Conservation (phyloP, 805 yeast species). For the Schizosaccharomyces osmophilus region DNA sequence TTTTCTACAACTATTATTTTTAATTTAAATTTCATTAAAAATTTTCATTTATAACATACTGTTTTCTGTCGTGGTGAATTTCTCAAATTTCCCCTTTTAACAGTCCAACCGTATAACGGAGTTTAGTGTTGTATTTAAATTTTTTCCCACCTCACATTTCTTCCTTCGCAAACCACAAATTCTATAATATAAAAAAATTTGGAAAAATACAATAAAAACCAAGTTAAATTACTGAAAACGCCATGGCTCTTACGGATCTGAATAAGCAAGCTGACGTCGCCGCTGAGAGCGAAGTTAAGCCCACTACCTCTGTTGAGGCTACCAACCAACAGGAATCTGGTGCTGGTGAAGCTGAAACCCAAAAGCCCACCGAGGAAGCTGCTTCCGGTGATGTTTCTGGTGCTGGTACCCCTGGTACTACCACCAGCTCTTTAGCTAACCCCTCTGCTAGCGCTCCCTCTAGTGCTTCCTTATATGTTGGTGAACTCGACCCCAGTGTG, state of each 20-base stretch:
- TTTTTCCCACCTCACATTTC: background rate
- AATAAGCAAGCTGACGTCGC: background rate
- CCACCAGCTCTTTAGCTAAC: background rate
- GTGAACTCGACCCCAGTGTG: conserved; percentile 80
- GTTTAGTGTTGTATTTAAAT: background rate
- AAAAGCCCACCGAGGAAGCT: background rate
- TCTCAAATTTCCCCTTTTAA: background rate
- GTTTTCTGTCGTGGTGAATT: too few species aligned
- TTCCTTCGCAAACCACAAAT: conserved; percentile 1
- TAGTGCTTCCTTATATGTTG: conserved; percentile 64
- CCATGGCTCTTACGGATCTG: conserved; percentile 1
- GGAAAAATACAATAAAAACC: background rate
- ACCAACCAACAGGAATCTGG: background rate
- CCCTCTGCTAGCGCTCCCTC: background rate
- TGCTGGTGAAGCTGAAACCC: background rate
- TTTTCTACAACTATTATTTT: too few species aligned
- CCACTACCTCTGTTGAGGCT: background rate
- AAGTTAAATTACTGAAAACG: background rate
- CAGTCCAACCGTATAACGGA: background rate
- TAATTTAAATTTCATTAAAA: too few species aligned
- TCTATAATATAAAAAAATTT: background rate
- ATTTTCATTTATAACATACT: too few species aligned
- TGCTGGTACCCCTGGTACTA: background rate
- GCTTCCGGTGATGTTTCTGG: background rate
- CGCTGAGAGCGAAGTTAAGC: background rate